Percentiles rank a stretch among this genome's conserved stretches.
Evolutionary conservation across 352 stramenopile species (phyloP).

Genomic region (Globisporangium spinosum): DNA sequence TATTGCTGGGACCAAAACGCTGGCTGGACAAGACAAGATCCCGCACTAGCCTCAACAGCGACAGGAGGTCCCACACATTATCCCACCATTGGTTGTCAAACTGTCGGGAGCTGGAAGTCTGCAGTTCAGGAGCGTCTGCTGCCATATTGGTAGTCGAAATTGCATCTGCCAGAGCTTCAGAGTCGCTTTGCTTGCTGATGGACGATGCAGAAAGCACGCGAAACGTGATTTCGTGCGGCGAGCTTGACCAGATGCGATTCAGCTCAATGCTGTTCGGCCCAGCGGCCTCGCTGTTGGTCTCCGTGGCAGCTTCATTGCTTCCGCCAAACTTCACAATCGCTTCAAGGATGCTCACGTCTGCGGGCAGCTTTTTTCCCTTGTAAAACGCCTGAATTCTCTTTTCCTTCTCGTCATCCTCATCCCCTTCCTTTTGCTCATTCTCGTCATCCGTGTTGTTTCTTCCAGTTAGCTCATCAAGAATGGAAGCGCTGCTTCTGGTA

Average conservation of each 20-base stretch:
- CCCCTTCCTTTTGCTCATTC: conserved; percentile 22
- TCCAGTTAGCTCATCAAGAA: conserved; percentile 30
- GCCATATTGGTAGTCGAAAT: neutral
- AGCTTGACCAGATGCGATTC: conserved; percentile 36
- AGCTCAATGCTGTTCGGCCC: conserved; percentile 13
- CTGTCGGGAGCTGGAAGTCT: neutral
- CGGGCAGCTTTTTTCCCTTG: conserved; percentile 27
- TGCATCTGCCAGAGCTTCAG: neutral
- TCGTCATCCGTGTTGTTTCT: conserved; percentile 19
- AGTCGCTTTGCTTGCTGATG: conserved; percentile 3
- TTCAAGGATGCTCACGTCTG: conserved; percentile 63
- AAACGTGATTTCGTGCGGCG: conserved; percentile 62
- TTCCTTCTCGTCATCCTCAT: conserved; percentile 28
- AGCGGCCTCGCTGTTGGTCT: neutral
- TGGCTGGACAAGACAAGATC: conserved; percentile 18
- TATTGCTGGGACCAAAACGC: neutral
- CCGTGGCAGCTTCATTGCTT: neutral
- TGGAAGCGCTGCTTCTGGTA: conserved; percentile 20
- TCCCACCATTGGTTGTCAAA: conserved; percentile 38
- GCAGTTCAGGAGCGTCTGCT: neutral
- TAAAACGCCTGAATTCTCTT: conserved; percentile 46
- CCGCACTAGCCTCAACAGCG: conserved; percentile 41
- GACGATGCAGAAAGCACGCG: conserved; percentile 22
- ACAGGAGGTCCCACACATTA: conserved; percentile 56
- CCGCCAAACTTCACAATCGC: conserved; percentile 51